Percentiles rank a stretch among this genome's conserved stretches.
Conservation (phyloP, 2,329 filamentous ascomycete species). For the Beauveria scarabaeidicola region DNA sequence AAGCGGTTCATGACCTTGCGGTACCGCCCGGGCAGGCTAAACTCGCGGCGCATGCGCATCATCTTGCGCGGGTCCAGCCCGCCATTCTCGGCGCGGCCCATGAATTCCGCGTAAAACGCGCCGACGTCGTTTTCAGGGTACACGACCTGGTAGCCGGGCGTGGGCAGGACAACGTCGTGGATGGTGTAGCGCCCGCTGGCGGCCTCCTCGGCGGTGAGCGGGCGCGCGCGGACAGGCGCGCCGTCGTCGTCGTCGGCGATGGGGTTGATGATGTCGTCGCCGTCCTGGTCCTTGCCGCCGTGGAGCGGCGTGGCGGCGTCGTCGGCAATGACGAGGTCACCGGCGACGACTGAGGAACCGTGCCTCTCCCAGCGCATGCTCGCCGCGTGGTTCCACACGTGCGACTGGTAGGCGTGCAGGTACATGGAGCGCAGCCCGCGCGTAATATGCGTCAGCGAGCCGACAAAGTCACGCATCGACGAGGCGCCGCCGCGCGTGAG, state of each 20-base stretch:
- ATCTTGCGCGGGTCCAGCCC: conserved; percentile 75
- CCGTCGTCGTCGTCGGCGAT: conserved; percentile 30
- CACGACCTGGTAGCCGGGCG: conserved; percentile 82
- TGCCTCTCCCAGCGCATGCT: conserved; percentile 72
- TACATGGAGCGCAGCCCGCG: conserved; percentile 87
- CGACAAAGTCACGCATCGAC: conserved; percentile 62
- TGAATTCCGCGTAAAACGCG: conserved; percentile 78
- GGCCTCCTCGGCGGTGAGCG: conserved; percentile 70
- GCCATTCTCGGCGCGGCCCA: conserved; percentile 71
- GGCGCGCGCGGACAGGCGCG: conserved; percentile 50
- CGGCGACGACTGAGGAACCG: conserved; percentile 66
- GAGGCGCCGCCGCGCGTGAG: conserved; percentile 44
- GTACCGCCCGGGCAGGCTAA: conserved; percentile 82
- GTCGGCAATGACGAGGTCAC: conserved; percentile 67
- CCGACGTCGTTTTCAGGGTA: conserved; percentile 81
- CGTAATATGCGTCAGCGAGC: conserved; percentile 71
- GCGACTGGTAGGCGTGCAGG: conserved; percentile 90
- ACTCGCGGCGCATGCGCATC: conserved; percentile 77
- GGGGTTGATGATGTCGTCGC: conserved; percentile 35
- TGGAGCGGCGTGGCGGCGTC: conserved; percentile 23
- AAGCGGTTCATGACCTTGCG: conserved; percentile 73
- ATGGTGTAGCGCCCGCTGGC: conserved; percentile 68
- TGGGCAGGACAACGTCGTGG: conserved; percentile 82
- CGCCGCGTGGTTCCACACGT: conserved; percentile 84
- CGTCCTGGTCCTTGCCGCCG: conserved; percentile 56